Conservation (phyloP, 345 rosid species). For the Acer campestre region DNA sequence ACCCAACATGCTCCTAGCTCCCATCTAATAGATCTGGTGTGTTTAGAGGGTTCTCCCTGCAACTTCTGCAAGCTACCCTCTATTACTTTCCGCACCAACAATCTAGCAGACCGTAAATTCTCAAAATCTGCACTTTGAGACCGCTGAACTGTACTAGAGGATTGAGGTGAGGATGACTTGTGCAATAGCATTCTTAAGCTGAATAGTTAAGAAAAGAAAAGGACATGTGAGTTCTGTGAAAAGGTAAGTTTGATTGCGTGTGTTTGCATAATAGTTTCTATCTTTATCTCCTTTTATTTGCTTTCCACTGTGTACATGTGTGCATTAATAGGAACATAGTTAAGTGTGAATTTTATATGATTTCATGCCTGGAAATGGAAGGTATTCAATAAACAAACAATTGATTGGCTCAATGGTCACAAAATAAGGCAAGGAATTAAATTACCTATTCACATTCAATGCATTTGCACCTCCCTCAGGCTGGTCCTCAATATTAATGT, state of each 20-base stretch:
- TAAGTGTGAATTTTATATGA: neutral
- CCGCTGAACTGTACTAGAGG: conserved; percentile 52
- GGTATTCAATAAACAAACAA: conserved; percentile 11
- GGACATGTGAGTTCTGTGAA: neutral
- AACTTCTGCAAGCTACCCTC: conserved; percentile 77
- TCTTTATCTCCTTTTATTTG: neutral
- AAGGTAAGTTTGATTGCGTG: neutral
- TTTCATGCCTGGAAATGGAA: neutral
- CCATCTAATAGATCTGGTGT: conserved; percentile 76
- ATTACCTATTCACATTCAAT: conserved; percentile 85
- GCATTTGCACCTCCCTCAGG: conserved; percentile 94
- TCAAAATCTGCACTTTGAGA: conserved; percentile 65
- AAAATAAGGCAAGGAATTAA: conserved; percentile 11
- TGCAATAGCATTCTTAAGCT: conserved; percentile 90
- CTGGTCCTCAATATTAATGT: conserved; percentile 80
- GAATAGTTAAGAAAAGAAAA: conserved; percentile 27
- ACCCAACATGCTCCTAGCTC: conserved; percentile 96
- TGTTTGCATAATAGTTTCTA: conserved; percentile 6
- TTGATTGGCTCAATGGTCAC: conserved; percentile 2
- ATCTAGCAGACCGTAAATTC: conserved; percentile 52
- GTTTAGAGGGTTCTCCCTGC: conserved; percentile 56
- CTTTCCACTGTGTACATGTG: neutral
- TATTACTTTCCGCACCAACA: conserved; percentile 66
- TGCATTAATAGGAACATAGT: neutral
- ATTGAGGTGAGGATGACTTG: conserved; percentile 57